A percentile compares a stretch with the other conserved stretches of the same genome.
phyloP scores from a whole-genome alignment of 345 rosid species.

The Hibiscus syriacus region DNA sequence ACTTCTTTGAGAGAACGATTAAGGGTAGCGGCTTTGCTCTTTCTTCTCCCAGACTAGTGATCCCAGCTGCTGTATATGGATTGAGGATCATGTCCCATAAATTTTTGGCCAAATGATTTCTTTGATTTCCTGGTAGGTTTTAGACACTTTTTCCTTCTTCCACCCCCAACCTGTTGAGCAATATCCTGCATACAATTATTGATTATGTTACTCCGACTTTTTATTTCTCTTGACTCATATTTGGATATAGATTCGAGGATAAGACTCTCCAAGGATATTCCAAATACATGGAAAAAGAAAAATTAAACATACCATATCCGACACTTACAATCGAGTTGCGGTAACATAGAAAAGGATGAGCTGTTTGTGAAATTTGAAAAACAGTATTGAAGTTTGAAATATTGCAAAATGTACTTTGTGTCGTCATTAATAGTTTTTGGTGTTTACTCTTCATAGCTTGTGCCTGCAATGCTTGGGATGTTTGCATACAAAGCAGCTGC shows the following conservation, averaged over 20 bases:
- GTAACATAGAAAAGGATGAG: background rate
- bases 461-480: constrained; percentile 88
- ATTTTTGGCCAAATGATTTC: constrained; percentile 43
- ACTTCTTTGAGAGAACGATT: constrained; percentile 50
- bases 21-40: constrained; percentile 74
- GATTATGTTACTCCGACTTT: background rate
- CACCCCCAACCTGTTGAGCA: background rate
- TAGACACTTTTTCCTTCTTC: background rate
- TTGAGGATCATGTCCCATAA: constrained; percentile 70
- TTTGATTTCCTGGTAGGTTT: constrained; percentile 75
- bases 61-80: constrained; percentile 72
- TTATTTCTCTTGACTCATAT: background rate
- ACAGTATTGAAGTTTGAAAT: background rate
- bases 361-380: background rate
- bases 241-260: background rate
- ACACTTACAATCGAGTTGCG: background rate
- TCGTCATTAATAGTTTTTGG: background rate
- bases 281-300: background rate
- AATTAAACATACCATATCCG: background rate
- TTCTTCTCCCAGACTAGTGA: constrained; percentile 83
- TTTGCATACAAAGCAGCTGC: constrained; percentile 96
- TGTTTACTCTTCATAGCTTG: constrained; percentile 39
- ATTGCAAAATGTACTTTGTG: background rate
- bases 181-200: background rate
- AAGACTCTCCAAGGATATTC: background rate